Base-by-base conservation (phyloP, 2,329 filamentous ascomycete genomes). In the Paecilomyces variotii region DNA sequence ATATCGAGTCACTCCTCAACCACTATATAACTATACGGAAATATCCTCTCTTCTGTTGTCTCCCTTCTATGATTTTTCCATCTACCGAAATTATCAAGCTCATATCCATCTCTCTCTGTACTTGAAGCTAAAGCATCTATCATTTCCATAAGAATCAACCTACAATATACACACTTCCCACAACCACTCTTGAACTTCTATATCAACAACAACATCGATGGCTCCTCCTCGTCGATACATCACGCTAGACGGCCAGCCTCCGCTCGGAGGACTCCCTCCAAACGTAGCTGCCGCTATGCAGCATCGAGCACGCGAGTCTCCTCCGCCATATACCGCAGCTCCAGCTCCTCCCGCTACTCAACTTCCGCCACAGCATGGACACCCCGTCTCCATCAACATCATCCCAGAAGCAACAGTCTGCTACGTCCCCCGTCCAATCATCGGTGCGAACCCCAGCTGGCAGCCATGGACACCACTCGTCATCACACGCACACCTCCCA, bases 241-340 rank as follows among this genome's bases (percentile, higher is more conserved):
- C 19, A 73, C 69, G 11, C 60, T 63, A 25, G 67, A 69, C 57
- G 70, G 69, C 3, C 59, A 64, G 11, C 65, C 68, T 56, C 72
- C 72, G 14, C 68, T 68, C 57, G 64, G 67, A 49, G 70, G 68
- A 3, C 61, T 67, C 19, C 68, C 70, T 56, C 71, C 71, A 7
- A 53, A 61, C 39, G 49, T 58, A n/a, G n/a, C 52, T 27, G 39
- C 57, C 50, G 55, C 50, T 10, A 52, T 52, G 50, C 50, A 28
- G 3, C 24, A 26, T 45, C 50, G 27, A 30, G 12, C 52, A 11
- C 19, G 30, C 19, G 53, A 45, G 30, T 55, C 24, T 55, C 53
- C 53, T 55, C 30, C 49, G n/a, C 49, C 53, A 55, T 32, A 50
- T 26, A 9, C 34, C 32, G 52, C 56, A 45, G 39, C n/a, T 45